These are phyloP conservation scores for Zea mays DNA, from an alignment of 176 grass and related monocot genomes.

Conservation along the genomic window DNA sequence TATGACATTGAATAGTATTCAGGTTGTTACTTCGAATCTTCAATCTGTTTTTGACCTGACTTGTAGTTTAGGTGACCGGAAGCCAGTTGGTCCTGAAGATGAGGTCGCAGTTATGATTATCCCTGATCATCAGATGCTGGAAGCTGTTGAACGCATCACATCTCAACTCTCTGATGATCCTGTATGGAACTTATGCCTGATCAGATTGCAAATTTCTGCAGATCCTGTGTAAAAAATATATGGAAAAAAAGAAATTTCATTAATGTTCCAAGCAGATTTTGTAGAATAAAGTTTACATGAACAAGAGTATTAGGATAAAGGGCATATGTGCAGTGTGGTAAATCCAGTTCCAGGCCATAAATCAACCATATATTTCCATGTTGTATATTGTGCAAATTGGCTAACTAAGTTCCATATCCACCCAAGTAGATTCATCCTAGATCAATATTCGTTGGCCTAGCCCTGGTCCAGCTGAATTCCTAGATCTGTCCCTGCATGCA, in stretches of 20 bases:
- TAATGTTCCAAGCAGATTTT: slow-evolving; percentile 16
- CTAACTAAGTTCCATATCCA: not conserved
- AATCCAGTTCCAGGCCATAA: not conserved
- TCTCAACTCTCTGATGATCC: slow-evolving; percentile 78
- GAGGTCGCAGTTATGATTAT: slow-evolving; percentile 90
- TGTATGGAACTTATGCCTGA: slow-evolving; percentile 52
- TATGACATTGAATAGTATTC: not conserved
- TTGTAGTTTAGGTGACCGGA: slow-evolving; percentile 87
- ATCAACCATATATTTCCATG: not conserved
- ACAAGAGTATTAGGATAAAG: not conserved
- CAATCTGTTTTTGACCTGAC: not conserved
- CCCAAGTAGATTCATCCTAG: not conserved
- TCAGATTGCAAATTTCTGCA: not conserved
- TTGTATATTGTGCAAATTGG: not conserved
- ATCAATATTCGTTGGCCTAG: not conserved
- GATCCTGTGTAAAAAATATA: not conserved
- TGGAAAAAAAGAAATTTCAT: not conserved
- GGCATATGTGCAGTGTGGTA: not conserved
- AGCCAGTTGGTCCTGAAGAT: slow-evolving; percentile 80
- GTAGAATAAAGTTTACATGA: slow-evolving; percentile 3
- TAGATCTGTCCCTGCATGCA: not conserved
- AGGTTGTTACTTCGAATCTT: not conserved
- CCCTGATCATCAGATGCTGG: slow-evolving; percentile 96
- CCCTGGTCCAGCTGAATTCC: not conserved
- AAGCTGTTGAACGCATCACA: slow-evolving; percentile 76